Evolutionary conservation across 108 stramenopile species (phyloP), one percentile per base, ranked within the genome.

Genomic region (Pseudonitzschia delicatissima): DNA sequence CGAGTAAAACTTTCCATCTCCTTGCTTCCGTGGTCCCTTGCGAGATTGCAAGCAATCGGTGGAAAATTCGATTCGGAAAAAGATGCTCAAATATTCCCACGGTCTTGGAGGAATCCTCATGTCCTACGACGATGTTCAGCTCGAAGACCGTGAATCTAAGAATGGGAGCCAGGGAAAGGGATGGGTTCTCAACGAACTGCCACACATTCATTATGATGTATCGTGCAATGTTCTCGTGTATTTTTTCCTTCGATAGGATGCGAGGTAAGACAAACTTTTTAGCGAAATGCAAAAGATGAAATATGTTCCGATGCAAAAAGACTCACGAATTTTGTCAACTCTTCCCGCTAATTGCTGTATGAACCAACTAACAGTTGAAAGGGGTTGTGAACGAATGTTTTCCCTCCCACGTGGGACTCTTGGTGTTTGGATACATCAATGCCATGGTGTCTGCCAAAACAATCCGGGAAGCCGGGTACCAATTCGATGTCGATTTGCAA

Each of bases 341-440:
- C n/a, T n/a, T n/a, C n/a, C n/a, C n/a, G n/a, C n/a, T n/a, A n/a
- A 42, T 15, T 42, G 40, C 15, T 42, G 13, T 42, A 42, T 42
- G 11, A 42, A 32, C 13, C 15, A 55, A 15, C 3, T 23, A 29
- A 52, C 62, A 73, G 53, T 49, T 86, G 26, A 44, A 64, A 15
- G 85, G 85, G 8, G 62, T 76, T 0, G 79, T 86, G 26, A 80
- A 62, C 58, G 85, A 86, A 71, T 80, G 73, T 29, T 80, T 79
- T 49, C 75, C 74, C 26, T 86, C 85, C 5, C 85, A 86, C 47
- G 53, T 86, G 20, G 73, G 79, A 17, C 53, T 86, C 44, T 42
- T 82, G 4, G 81, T 82, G 20, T 69, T 73, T 60, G 67, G 69
- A 23, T 80, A 82, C 57, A 82, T 86, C 73, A 86, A 86, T 72